phyloP scores from a whole-genome alignment of 306 rosid species.

The Prunus persica region DNA sequence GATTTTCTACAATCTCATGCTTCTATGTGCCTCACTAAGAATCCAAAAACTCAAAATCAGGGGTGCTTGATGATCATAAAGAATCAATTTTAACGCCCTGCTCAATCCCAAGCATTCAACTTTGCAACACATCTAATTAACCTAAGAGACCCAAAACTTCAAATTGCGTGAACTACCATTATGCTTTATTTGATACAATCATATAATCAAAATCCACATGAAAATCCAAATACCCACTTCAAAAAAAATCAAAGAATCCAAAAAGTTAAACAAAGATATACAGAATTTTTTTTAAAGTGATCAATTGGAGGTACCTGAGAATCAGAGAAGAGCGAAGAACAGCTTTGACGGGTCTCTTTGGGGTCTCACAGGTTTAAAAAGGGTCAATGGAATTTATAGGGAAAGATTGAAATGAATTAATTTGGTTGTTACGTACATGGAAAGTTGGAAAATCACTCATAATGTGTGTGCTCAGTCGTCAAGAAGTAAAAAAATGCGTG shows the following conservation, averaged over 20 bases:
- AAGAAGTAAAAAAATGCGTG: background rate
- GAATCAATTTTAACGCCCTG: background rate
- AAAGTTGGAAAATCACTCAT: background rate
- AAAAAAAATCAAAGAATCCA: background rate
- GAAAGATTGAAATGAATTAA: background rate
- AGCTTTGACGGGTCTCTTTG: background rate
- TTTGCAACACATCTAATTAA: background rate
- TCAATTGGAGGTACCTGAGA: conserved; percentile 17
- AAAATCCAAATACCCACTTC: conserved; percentile 6
- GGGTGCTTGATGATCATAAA: background rate
- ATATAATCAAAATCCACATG: background rate
- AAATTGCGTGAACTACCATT: background rate
- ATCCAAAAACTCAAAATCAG: background rate
- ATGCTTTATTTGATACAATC: background rate
- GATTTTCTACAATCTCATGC: background rate
- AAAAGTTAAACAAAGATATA: background rate
- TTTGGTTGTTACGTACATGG: background rate
- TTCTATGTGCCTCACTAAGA: background rate
- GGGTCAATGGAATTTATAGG: background rate
- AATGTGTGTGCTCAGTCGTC: background rate
- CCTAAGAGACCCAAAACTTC: background rate
- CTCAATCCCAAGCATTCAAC: background rate
- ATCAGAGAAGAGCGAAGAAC: background rate
- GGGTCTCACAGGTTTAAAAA: background rate
- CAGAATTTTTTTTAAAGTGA: background rate